Evolutionary conservation across 2,329 filamentous ascomycete species (phyloP), one percentile per base, ranked within the genome.

Genomic region (Neophaeococcomyces mojaviensis): DNA sequence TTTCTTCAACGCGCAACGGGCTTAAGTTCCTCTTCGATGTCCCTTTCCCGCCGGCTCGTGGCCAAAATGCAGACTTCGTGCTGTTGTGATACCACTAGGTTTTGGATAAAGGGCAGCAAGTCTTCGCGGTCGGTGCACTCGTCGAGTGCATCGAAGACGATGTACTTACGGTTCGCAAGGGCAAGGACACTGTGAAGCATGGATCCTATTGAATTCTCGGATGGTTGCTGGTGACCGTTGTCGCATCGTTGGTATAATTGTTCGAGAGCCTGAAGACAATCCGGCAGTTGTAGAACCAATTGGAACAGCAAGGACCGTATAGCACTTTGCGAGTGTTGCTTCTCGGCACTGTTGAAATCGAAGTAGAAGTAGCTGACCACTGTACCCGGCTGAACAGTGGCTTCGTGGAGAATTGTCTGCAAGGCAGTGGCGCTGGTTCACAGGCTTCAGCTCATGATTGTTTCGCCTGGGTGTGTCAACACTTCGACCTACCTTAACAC

Each of bases 121-220:
- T 47, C 34, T 41, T 49, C 38, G 28, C 45, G 46, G 18, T 44
- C 32, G 4, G 41, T 49, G 47, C 51, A 53, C 15, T 55, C 51
- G 26, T 55, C 53, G n/a, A 55, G 47, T 12, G 53, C 55, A 30
- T 57, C 53, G 2, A 57, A 19, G 4, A 55, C 32, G 24, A 54
- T 49, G 33, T 42, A 54, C 32, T 44, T 44, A 4, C 44, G 19
- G 3, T 40, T 19, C 22, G 39, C 16, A 1, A 13, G 13, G 5
- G 33, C 34, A 13, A 50, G n/a, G 15, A 39, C 39, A n/a, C 44
- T 26, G 2, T 30, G 19, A 24, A 55, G 26, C 10, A 39, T 12
- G 2, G 15, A 13, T 5, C 20, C 24, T 1, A 54, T 32, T 18
- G 28, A 30, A 4, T 37, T 18, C 12, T 24, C 13, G 7, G 46